Evolutionary conservation across 345 rosid species (phyloP).

Genomic region (Salix viminalis): DNA sequence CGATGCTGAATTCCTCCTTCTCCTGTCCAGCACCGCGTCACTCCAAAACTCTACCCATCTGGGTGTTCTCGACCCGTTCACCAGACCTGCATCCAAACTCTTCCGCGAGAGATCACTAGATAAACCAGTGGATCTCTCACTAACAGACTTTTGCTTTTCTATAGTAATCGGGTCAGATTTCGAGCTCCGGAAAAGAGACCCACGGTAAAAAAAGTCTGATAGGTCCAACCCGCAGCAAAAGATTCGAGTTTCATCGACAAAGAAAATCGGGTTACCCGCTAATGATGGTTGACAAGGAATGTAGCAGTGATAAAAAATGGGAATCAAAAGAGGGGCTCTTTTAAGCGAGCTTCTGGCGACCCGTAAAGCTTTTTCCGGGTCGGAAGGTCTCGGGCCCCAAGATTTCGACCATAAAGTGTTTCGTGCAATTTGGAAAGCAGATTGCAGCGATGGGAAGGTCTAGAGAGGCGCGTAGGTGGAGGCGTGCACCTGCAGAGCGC

Average conservation of each 20-base stretch:
- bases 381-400: conserved; percentile 81
- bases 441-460: conserved; percentile 92
- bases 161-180: conserved; percentile 41
- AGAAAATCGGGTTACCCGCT: conserved; percentile 94
- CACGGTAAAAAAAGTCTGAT: conserved; percentile 81
- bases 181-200: conserved; percentile 53
- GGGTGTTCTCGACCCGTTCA: conserved; percentile 44
- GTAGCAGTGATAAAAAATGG: conserved; percentile 86
- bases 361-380: conserved; percentile 79
- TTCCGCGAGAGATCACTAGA: conserved; percentile 49
- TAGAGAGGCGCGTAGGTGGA: conserved; percentile 70
- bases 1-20: conserved; percentile 63
- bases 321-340: conserved; percentile 81
- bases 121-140: conserved; percentile 55
- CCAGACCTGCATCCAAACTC: conserved; percentile 57
- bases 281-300: conserved; percentile 82
- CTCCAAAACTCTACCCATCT: conserved; percentile 99
- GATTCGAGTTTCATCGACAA: conserved; percentile 79
- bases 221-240: conserved; percentile 94
- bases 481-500: conserved; percentile 81
- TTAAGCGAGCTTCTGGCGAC: conserved; percentile 81
- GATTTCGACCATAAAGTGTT: conserved; percentile 85
- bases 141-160: conserved; percentile 56
- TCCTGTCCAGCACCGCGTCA: conserved; percentile 72
- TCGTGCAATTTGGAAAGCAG: conserved; percentile 81